Base-by-base conservation (phyloP, 2,329 filamentous ascomycete species). In the Botryosphaeria agaves region DNA sequence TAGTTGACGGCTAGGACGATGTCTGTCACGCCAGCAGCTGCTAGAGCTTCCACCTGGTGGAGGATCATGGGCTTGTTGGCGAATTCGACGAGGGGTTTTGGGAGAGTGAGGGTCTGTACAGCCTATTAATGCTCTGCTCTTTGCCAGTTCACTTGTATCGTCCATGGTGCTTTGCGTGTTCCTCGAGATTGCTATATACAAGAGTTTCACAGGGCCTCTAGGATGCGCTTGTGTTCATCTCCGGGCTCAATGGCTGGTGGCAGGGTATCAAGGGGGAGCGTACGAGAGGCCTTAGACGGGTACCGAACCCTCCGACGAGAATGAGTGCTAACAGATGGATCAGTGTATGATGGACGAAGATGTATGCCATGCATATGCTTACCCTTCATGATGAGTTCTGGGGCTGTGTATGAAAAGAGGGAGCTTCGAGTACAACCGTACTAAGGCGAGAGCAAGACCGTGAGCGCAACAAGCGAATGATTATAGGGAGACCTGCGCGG, bases 1-100 rank as follows among this genome's bases (percentile, higher is more conserved):
- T 98, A 98, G 71, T 98, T 98, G 58, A 98, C 89, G 38, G 89
- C 87, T 34, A 98, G 73, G 33, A 98, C 87, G 49, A 98, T 92
- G 62, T 95, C 85, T 38, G 83, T 95, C 41, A 95, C 89, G 55
- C 87, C 87, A 35, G 84, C 87, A 36, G 76, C 78, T 44, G 89
- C 87, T 43, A 98, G 71, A 42, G 83, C 84, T 63, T 94, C 84
- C 47, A 98, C 82, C 62, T 98, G 87, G 62, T 95, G 87, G 50
- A 91, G 70, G 57, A 98, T 95, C 87, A 98, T 98, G 54, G 85
- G 89, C 63, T 89, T 87, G 71, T 98, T 98, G 52, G 74, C 84
- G 52, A 98, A 98, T 63, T 98, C 87, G 50, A 98, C 89, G 44
- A 98, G 71, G 41, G 89, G 87, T 62, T 95, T 98, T 38, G 87